Evolutionary conservation across 768 basidiomycete genomes (phyloP), one percentile per base, ranked within the genome.

Genomic region (Pleurotus giganteus): DNA sequence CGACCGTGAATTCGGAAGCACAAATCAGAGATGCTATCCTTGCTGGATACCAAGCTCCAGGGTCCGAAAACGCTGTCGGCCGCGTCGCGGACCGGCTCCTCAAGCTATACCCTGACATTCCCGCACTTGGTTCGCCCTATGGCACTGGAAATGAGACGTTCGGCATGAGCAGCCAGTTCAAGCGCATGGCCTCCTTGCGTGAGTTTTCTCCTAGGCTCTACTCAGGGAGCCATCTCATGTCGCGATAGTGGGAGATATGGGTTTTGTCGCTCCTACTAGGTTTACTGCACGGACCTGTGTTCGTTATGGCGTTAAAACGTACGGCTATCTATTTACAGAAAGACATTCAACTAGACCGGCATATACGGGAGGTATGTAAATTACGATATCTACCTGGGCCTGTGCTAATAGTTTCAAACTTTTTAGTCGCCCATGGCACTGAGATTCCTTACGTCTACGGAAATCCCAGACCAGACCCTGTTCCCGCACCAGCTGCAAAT

Each of bases 101-200:
- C 0, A 54, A 71, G n/a, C 58, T 76, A 2, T 80, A 80, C 59
- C 77, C 78, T 0, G 64, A 76, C 50, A 61, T 66, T 29, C 73
- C 78, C 15, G 63, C 74, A 9, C 55, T 67, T 24, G 79, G 79
- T 2, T 74, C 75, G 0, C 80, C 80, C 0, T 81, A 70, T 57
- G 68, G 66, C 11, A 80, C 78, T 2, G 77, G 79, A 4, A 69
- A 72, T 55, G 61, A 75, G n/a, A 74, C 75, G 0, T 79, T 78
- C 54, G 77, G 77, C 0, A 58, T 74, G 7, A 58, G 62, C 7
- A 37, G 56, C n/a, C 62, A 65, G 27, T 74, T 64, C 59, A 71
- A 74, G 53, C 65, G 71, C 4, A 64, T 55, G 15, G 54, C 69
- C 0, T 58, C 66, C 7, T 57, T 70, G 3, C 46, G 62, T 61